A percentile compares a stretch with the other conserved stretches of the same genome.
Evolutionary conservation across 352 stramenopile species (phyloP).

Genomic region (Pythium aristosporum): DNA sequence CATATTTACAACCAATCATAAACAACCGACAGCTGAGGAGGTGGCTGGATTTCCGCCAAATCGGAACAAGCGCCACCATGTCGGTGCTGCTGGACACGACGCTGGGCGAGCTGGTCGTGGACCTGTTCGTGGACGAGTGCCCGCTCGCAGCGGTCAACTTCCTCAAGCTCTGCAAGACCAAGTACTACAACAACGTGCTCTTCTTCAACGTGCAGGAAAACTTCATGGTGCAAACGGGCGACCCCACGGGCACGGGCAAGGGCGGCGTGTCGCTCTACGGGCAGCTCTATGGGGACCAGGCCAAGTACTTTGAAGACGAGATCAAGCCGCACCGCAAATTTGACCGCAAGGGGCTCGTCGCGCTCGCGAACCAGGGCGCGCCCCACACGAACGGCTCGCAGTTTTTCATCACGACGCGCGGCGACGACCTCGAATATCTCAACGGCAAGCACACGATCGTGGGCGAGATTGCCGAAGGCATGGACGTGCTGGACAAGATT

Average conservation of each 20-base stretch:
- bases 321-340: constrained; percentile 50
- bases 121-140: constrained; percentile 87
- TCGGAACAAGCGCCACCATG: constrained; percentile 45
- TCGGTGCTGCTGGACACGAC: constrained; percentile 93
- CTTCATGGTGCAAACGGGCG: constrained; percentile 91
- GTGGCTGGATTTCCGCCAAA: too few relatives aligned
- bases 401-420: constrained; percentile 96
- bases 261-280: constrained; percentile 95
- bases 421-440: constrained; percentile 89
- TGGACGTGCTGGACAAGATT: constrained; percentile 94
- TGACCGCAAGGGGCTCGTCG: constrained; percentile 63
- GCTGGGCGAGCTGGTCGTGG: constrained; percentile 88
- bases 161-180: constrained; percentile 94
- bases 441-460: constrained; percentile 92
- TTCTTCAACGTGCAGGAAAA: constrained; percentile 97
- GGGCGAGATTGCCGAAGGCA: constrained; percentile 91
- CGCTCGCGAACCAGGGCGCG: constrained; percentile 78
- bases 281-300: constrained; percentile 86
- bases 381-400: constrained; percentile 88
- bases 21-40: background rate
- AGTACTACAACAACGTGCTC: constrained; percentile 93
- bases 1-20: background rate
- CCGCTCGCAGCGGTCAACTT: constrained; percentile 91
- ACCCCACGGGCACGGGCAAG: constrained; percentile 91
- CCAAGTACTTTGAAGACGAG: constrained; percentile 81